Evolutionary conservation across 495 filamentous ascomycete genomes (phyloP).

Genomic region (Xylaria venustula): DNA sequence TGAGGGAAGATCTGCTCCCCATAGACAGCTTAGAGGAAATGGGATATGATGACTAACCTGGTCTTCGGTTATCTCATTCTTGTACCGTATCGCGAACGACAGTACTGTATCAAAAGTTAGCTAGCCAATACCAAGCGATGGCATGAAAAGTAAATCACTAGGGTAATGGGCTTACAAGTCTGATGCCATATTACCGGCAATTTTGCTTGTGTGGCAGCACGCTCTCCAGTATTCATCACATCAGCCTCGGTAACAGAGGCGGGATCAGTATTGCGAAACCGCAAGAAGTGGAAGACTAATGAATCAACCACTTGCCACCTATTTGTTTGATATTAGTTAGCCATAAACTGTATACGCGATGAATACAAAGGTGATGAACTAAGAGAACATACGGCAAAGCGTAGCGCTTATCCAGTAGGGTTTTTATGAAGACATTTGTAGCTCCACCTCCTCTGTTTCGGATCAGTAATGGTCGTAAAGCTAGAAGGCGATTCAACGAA

Average conservation of each 20-base stretch:
- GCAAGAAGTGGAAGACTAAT: constrained; percentile 92
- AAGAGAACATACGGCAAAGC: constrained; percentile 61
- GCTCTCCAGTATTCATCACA: constrained; percentile 46
- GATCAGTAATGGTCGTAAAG: not conserved
- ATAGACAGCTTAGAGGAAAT: not conserved
- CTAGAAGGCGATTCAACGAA: not conserved
- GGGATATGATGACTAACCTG: constrained; percentile 14
- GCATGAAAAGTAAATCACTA: not conserved
- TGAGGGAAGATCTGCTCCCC: too few relatives aligned
- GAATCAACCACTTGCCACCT: constrained; percentile 79
- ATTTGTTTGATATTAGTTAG: constrained; percentile 42
- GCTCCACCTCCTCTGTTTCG: constrained; percentile 59
- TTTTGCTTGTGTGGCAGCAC: constrained; percentile 52
- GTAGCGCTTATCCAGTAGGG: constrained; percentile 94
- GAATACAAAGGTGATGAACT: not conserved
- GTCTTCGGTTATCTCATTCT: constrained; percentile 72
- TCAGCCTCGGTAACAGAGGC: constrained; percentile 38
- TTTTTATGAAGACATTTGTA: constrained; percentile 89
- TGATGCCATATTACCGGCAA: constrained; percentile 91
- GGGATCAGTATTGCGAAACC: constrained; percentile 65
- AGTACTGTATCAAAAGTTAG: constrained; percentile 58
- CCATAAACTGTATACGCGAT: too few relatives aligned
- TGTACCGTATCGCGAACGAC: constrained; percentile 89
- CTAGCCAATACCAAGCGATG: not conserved
- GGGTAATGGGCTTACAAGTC: constrained; percentile 15